phyloP scores from a whole-genome alignment of 2,329 filamentous ascomycete species.

The Cladosporium sp. region DNA sequence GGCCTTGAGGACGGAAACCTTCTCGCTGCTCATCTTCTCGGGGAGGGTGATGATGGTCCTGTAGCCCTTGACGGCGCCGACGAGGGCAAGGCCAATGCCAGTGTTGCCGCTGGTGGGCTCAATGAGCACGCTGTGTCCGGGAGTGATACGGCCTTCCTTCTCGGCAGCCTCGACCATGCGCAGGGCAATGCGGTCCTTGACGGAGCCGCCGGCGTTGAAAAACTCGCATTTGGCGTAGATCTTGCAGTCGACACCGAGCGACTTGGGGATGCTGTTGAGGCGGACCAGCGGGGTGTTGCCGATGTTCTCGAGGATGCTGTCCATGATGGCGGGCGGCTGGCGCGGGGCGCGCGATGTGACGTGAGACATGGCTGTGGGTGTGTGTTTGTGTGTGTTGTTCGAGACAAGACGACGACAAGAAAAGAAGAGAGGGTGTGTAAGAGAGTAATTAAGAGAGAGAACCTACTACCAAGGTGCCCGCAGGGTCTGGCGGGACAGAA shows the following conservation, averaged over 20 bases:
- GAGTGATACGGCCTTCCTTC: conserved; percentile 87
- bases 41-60: conserved; percentile 98
- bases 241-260: conserved; percentile 79
- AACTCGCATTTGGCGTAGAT: conserved; percentile 45
- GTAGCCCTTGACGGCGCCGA: conserved; percentile 95
- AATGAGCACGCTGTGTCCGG: conserved; percentile 86
- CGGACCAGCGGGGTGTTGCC: conserved; percentile 95
- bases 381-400: conserved; percentile 8
- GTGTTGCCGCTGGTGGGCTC: conserved; percentile 98
- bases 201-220: conserved; percentile 70
- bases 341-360: conserved; percentile 48
- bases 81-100: conserved; percentile 91
- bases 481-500: not conserved
- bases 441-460: not conserved
- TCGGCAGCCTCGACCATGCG: conserved; percentile 98
- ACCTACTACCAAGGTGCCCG: not conserved
- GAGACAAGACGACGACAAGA: not conserved
- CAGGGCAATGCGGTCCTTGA: conserved; percentile 92
- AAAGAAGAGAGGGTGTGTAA: not conserved
- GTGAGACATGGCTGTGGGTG: conserved; percentile 33
- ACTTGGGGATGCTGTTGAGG: conserved; percentile 89
- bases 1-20: conserved; percentile 90
- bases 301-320: conserved; percentile 81
- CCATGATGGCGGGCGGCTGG: conserved; percentile 58
- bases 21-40: conserved; percentile 99